Conservation (phyloP, 805 yeast species). For the Candida schatavii region DNA sequence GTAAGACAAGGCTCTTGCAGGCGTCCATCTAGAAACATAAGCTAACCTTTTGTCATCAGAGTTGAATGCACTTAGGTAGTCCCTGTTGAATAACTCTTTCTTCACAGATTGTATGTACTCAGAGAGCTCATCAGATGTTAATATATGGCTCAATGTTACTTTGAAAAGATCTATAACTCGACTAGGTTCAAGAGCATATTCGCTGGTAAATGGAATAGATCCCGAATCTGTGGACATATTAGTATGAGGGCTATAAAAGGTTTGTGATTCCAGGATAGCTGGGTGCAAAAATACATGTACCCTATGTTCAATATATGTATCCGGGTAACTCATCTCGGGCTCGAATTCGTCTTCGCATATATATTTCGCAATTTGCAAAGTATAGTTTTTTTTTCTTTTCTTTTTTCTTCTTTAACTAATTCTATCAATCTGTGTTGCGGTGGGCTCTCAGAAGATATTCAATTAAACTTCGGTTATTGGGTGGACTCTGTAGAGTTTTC, state of each 20-base stretch:
- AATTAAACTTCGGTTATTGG: conserved; percentile 31
- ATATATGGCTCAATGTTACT: conserved; percentile 27
- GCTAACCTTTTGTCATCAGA: conserved; percentile 64
- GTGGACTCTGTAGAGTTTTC: conserved; percentile 31
- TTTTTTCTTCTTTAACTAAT: conserved; percentile 17
- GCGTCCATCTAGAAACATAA: conserved; percentile 82
- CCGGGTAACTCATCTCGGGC: conserved; percentile 13
- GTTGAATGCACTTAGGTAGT: conserved; percentile 69
- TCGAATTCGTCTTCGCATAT: no score
- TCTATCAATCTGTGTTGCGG: conserved; percentile 54
- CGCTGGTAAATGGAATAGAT: conserved; percentile 33
- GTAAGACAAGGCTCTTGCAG: conserved; percentile 76
- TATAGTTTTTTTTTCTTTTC: conserved; percentile 1
- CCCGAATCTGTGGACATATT: conserved; percentile 12
- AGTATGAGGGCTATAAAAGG: no score
- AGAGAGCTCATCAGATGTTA: conserved; percentile 34
- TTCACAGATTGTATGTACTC: conserved; percentile 66
- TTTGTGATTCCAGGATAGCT: neutral
- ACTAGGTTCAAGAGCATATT: conserved; percentile 28
- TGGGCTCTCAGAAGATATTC: conserved; percentile 37
- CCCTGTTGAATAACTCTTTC: conserved; percentile 63
- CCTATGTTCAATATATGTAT: neutral
- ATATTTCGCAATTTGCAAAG: neutral
- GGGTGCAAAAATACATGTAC: no score
- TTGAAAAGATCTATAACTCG: conserved; percentile 37